Conservation (phyloP, 257 asterid genomes). For the Forsythia viridissima region DNA sequence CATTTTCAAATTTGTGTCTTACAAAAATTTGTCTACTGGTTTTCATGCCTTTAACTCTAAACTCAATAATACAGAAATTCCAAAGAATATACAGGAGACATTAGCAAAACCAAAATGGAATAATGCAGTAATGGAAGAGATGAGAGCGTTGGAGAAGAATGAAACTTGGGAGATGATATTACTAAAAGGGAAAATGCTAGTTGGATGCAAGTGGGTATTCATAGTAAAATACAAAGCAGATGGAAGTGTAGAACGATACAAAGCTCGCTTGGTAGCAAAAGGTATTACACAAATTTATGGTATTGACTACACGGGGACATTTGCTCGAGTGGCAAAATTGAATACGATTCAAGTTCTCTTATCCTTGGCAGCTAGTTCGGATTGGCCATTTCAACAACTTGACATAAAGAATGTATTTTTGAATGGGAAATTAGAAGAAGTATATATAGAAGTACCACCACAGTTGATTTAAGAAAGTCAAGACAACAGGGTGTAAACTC, state of each 20-base stretch:
- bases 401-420: too few species aligned
- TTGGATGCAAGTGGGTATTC: constrained; percentile 3
- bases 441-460: too few species aligned
- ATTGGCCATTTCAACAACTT: too few species aligned
- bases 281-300: neutral
- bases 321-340: too few species aligned
- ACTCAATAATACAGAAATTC: neutral
- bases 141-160: neutral
- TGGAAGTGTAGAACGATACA: neutral
- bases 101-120: neutral
- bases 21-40: neutral
- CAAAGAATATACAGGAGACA: neutral
- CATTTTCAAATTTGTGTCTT: neutral
- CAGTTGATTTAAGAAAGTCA: too few species aligned
- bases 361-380: too few species aligned
- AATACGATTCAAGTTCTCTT: too few species aligned
- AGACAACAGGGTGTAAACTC: too few species aligned
- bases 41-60: neutral
- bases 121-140: neutral
- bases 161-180: neutral
- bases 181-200: neutral
- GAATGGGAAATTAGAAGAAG: too few species aligned
- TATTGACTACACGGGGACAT: neutral
- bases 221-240: neutral
- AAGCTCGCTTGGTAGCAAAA: neutral